Conservation (phyloP, 2,329 filamentous ascomycete species). For the Didymella sp. region DNA sequence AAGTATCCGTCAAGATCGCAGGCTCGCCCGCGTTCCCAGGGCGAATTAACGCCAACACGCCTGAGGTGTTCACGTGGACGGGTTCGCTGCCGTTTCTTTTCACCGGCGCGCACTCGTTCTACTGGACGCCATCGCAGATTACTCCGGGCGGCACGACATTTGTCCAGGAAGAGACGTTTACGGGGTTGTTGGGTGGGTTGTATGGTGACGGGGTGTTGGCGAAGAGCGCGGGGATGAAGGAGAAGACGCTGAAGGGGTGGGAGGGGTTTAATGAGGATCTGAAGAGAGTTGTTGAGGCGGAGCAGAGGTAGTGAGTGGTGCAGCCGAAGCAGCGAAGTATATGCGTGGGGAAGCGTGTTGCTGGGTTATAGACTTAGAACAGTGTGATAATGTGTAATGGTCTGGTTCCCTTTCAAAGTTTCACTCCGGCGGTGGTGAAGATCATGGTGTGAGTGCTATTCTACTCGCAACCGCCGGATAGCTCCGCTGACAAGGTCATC, state of each 20-base stretch:
- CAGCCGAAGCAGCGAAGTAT: no score
- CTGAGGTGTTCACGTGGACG: constrained; percentile 20
- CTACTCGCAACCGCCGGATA: constrained; percentile 4
- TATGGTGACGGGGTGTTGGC: constrained; percentile 7
- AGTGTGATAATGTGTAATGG: no score
- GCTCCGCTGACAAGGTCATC: constrained; percentile 12
- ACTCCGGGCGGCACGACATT: constrained; percentile 27
- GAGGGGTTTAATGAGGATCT: constrained; percentile 9
- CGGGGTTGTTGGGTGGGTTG: constrained; percentile 23
- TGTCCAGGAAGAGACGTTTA: constrained; percentile 29
- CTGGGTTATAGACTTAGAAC: no score
- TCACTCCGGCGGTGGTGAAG: no score
- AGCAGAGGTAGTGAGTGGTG: neutral
- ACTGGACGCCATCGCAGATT: constrained; percentile 17
- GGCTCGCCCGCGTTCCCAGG: neutral
- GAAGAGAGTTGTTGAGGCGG: constrained; percentile 7
- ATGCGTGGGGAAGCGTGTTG: neutral
- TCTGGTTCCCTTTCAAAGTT: no score
- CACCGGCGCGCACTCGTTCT: constrained; percentile 27
- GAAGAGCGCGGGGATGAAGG: constrained; percentile 11
- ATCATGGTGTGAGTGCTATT: neutral
- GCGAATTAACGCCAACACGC: constrained; percentile 19
- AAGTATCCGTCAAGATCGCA: neutral
- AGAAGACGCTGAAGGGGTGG: constrained; percentile 22
- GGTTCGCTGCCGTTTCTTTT: constrained; percentile 26